These are phyloP conservation scores for Russula virescens DNA, from an alignment of 768 basidiomycete species.

Conservation along the genomic window DNA sequence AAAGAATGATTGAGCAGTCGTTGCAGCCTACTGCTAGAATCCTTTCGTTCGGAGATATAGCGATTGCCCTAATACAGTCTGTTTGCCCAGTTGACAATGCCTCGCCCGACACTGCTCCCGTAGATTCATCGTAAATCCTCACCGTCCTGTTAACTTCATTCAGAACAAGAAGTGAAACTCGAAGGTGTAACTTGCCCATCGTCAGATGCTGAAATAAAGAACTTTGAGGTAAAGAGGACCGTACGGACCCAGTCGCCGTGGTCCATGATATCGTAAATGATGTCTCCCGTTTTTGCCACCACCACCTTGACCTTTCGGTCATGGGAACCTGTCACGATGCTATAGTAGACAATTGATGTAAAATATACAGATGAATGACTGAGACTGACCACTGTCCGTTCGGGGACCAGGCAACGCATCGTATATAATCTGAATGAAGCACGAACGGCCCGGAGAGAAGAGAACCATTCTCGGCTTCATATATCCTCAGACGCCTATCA, in stretches of 20 bases:
- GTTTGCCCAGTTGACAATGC: constrained; percentile 16
- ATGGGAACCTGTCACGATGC: constrained; percentile 15
- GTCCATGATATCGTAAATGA: constrained; percentile 13
- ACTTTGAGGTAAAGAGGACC: background rate
- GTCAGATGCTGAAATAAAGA: constrained; percentile 12
- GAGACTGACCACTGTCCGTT: constrained; percentile 22
- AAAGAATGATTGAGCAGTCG: too few species aligned
- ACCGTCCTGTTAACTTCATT: constrained; percentile 7
- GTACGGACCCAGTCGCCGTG: constrained; percentile 14
- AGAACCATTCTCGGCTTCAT: constrained; percentile 25
- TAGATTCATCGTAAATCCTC: constrained; percentile 15
- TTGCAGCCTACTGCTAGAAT: constrained; percentile 22
- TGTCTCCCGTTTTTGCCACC: constrained; percentile 1
- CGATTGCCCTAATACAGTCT: constrained; percentile 21
- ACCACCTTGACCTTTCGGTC: constrained; percentile 16
- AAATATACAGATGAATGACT: background rate
- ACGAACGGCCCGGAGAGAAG: too few species aligned
- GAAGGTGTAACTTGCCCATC: background rate
- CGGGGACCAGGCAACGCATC: constrained; percentile 29
- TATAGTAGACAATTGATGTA: background rate
- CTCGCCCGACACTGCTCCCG: constrained; percentile 4
- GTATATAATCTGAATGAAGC: constrained; percentile 23
- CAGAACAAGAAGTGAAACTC: background rate
- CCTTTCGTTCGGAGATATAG: constrained; percentile 27
- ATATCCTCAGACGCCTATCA: constrained; percentile 26